Percentiles rank a stretch among this genome's conserved stretches.
Evolutionary conservation across 2,329 filamentous ascomycete species (phyloP).

Genomic region (Ophiostoma pallidulum): DNA sequence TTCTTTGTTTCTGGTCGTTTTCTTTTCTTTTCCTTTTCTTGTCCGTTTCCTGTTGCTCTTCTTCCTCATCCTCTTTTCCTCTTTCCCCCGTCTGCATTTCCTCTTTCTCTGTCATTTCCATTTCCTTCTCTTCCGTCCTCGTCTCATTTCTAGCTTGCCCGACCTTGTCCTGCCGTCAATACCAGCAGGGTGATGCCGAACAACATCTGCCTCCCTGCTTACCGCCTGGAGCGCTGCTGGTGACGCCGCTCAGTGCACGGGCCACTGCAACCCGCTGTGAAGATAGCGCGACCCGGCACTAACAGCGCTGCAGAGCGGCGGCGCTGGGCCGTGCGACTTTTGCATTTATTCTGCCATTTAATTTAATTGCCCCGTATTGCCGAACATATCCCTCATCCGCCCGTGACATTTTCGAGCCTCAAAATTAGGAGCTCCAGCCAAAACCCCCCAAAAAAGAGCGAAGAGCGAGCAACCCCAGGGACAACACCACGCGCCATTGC

Average conservation of each 20-base stretch:
- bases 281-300: too few species aligned
- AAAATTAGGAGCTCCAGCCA: neutral
- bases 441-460: neutral
- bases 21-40: neutral
- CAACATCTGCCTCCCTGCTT: too few species aligned
- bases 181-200: too few species aligned
- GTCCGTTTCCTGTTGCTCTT: neutral
- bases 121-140: neutral
- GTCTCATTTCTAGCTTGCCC: too few species aligned
- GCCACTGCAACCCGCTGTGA: too few species aligned
- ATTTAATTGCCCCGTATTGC: slow-evolving; percentile 17
- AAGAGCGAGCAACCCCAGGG: neutral
- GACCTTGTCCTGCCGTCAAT: too few species aligned
- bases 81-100: neutral
- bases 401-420: slow-evolving; percentile 14
- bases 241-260: too few species aligned
- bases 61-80: neutral
- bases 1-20: neutral
- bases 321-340: neutral
- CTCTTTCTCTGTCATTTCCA: neutral
- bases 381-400: slow-evolving; percentile 23
- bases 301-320: too few species aligned
- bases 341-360: slow-evolving; percentile 10
- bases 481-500: neutral
- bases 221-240: too few species aligned